These are phyloP conservation scores for Coprinellus micaceus DNA, from an alignment of 768 basidiomycete species.

Conservation along the genomic window DNA sequence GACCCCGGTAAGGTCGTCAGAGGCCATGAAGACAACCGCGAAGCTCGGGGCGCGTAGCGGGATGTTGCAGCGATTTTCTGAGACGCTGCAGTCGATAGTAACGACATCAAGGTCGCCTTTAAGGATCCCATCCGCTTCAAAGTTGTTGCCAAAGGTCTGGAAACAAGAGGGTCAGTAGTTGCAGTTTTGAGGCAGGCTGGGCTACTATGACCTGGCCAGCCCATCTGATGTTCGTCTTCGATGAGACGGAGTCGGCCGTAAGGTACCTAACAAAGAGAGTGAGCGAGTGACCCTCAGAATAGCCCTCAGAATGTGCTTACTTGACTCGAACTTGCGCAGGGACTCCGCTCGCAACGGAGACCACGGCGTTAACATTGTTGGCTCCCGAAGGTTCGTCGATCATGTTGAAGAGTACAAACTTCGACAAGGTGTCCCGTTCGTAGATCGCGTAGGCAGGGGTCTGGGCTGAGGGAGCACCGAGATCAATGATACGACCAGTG, in stretches of 20 bases:
- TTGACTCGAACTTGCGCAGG: slow-evolving; percentile 49
- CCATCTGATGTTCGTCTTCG: slow-evolving; percentile 70
- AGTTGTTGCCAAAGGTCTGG: slow-evolving; percentile 65
- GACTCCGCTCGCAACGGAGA: slow-evolving; percentile 41
- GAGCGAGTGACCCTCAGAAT: slow-evolving; percentile 19
- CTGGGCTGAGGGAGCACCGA: slow-evolving; percentile 45
- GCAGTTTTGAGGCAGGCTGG: too few species aligned
- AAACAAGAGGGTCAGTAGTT: too few species aligned
- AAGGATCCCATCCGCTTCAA: slow-evolving; percentile 66
- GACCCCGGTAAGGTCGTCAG: slow-evolving; percentile 11
- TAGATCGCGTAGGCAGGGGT: slow-evolving; percentile 76
- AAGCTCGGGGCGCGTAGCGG: slow-evolving; percentile 67
- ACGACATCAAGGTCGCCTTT: slow-evolving; percentile 51
- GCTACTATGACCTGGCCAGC: too few species aligned
- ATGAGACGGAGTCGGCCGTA: slow-evolving; percentile 49
- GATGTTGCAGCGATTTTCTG: slow-evolving; percentile 51
- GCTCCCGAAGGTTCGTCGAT: slow-evolving; percentile 57
- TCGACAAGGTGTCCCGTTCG: slow-evolving; percentile 57
- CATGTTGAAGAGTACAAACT: slow-evolving; percentile 71
- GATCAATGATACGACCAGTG: slow-evolving; percentile 60
- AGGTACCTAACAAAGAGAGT: slow-evolving; percentile 43
- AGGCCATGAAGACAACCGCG: slow-evolving; percentile 57
- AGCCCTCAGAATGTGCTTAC: slow-evolving; percentile 55
- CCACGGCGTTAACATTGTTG: slow-evolving; percentile 49
- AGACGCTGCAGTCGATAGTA: slow-evolving; percentile 56